Conservation (phyloP, 1,139 yeast species). For the Spathaspora sp. region DNA sequence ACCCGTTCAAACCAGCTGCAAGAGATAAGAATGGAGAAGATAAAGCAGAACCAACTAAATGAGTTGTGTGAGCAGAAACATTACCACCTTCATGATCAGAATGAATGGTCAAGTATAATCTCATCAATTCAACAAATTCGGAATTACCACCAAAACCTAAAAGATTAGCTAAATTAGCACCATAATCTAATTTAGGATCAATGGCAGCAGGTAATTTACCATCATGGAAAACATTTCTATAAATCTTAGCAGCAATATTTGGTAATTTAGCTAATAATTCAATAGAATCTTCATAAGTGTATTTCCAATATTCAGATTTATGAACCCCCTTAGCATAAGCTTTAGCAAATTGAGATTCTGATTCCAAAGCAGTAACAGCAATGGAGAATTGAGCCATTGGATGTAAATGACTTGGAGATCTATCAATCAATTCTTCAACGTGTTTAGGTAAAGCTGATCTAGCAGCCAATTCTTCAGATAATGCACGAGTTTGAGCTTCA, state of each 20-base stretch:
- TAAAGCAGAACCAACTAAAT: conserved; percentile 93
- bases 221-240: conserved; percentile 85
- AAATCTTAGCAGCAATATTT: conserved; percentile 88
- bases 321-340: conserved; percentile 88
- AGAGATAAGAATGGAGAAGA: conserved; percentile 91
- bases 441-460: conserved; percentile 84
- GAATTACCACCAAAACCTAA: conserved; percentile 78
- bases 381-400: conserved; percentile 98
- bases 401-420: conserved; percentile 83
- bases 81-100: conserved; percentile 99
- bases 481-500: conserved; percentile 67
- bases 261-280: conserved; percentile 91
- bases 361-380: conserved; percentile 88
- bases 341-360: conserved; percentile 86
- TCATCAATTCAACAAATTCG: conserved; percentile 86
- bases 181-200: conserved; percentile 80
- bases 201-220: conserved; percentile 70
- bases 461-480: conserved; percentile 82
- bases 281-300: conserved; percentile 86
- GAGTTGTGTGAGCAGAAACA: conserved; percentile 97
- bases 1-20: conserved; percentile 94
- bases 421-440: conserved; percentile 78
- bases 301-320: conserved; percentile 89
- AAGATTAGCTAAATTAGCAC: conserved; percentile 83
- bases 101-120: conserved; percentile 92